A percentile compares a stretch with the other conserved stretches of the same genome.
These are phyloP conservation scores for Zizania palustris DNA, from an alignment of 202 grass and related monocot species.

Conservation along the genomic window DNA sequence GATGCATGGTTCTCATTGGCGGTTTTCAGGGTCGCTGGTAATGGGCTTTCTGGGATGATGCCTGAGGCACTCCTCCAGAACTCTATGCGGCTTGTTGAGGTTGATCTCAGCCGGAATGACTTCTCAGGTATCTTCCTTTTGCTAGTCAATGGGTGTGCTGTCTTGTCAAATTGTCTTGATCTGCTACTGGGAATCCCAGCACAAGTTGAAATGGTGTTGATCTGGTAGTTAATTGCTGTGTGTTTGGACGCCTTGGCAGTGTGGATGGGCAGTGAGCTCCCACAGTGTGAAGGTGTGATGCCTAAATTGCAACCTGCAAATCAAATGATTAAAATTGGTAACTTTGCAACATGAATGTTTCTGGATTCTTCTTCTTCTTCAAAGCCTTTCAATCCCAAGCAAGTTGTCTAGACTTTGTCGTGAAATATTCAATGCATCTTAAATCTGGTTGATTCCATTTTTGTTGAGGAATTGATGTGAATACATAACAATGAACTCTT, in stretches of 20 bases:
- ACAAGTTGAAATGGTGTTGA: slow-evolving; percentile 3
- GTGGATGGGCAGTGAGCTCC: slow-evolving; percentile 21
- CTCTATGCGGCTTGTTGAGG: slow-evolving; percentile 64
- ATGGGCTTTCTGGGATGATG: slow-evolving; percentile 67
- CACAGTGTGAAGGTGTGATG: not conserved
- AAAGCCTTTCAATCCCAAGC: too few species aligned
- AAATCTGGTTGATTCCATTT: slow-evolving; percentile 22
- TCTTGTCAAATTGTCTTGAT: slow-evolving; percentile 14
- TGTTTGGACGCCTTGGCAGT: slow-evolving; percentile 15
- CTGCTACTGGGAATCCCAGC: slow-evolving; percentile 1
- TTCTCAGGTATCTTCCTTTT: slow-evolving; percentile 75
- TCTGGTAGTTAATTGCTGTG: slow-evolving; percentile 12
- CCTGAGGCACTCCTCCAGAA: slow-evolving; percentile 66
- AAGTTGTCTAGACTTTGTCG: slow-evolving; percentile 7
- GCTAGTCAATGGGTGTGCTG: slow-evolving; percentile 1
- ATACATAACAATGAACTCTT: not conserved
- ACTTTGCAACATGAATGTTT: not conserved
- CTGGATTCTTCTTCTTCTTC: too few species aligned
- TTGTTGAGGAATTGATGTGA: slow-evolving; percentile 36
- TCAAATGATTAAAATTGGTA: not conserved
- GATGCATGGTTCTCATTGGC: slow-evolving; percentile 74
- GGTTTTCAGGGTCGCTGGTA: slow-evolving; percentile 61
- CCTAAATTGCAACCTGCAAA: not conserved
- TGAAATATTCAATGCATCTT: slow-evolving; percentile 30
- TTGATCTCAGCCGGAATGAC: slow-evolving; percentile 88